Conservation (phyloP, 1,284 basidiomycete genomes). For the Microbotryomycetes sp. region DNA sequence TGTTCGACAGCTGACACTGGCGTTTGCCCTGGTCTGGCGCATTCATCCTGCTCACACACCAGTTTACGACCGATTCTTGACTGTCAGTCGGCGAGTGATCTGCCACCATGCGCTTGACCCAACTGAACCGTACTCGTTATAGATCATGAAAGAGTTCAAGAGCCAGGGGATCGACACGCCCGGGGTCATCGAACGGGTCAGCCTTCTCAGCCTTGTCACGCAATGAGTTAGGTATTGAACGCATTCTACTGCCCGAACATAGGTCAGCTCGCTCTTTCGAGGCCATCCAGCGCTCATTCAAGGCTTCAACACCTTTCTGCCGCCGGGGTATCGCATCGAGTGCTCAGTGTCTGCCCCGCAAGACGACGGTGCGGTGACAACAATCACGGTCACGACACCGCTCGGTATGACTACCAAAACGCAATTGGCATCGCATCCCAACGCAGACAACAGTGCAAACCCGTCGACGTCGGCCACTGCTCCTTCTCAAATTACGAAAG, state of each 20-base stretch:
- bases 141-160: slow-evolving; percentile 77
- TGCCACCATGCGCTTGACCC: not conserved
- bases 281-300: slow-evolving; percentile 90
- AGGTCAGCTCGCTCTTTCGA: slow-evolving; percentile 84
- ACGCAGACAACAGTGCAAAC: not conserved
- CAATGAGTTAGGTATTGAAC: not conserved
- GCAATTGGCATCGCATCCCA: slow-evolving; percentile 27
- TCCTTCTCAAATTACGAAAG: not conserved
- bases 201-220: not conserved
- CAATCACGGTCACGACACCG: slow-evolving; percentile 85
- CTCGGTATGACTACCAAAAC: slow-evolving; percentile 65
- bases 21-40: not conserved
- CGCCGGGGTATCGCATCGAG: slow-evolving; percentile 63
- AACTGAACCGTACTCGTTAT: not conserved
- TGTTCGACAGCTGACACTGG: no score
- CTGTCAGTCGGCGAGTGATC: slow-evolving; percentile 2
- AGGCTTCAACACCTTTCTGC: slow-evolving; percentile 98
- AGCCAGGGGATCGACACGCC: slow-evolving; percentile 95
- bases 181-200: slow-evolving; percentile 80
- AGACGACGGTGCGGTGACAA: slow-evolving; percentile 40
- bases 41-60: not conserved
- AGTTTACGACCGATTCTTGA: slow-evolving; percentile 32
- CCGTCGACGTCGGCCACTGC: slow-evolving; percentile 2
- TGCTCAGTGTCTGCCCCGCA: slow-evolving; percentile 64
- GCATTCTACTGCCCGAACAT: not conserved